Percentiles rank a stretch among this genome's conserved stretches.
These are phyloP conservation scores for Apiotrichum laibachii DNA, from an alignment of 1,284 basidiomycete genomes.

Conservation along the genomic window DNA sequence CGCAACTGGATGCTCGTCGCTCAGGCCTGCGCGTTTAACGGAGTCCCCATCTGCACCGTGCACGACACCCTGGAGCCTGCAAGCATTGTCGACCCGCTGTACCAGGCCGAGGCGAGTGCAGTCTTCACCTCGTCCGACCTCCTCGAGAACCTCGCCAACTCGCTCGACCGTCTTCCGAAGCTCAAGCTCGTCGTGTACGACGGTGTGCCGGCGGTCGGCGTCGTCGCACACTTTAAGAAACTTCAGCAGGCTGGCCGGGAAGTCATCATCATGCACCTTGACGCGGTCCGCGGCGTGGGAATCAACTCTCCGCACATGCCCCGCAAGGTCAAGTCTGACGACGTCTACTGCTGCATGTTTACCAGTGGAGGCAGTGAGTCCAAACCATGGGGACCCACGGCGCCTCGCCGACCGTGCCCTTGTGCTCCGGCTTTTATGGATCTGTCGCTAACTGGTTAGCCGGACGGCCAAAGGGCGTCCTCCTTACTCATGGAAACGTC, in stretches of 20 bases:
- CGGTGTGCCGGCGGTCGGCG: constrained; percentile 60
- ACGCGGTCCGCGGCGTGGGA: constrained; percentile 68
- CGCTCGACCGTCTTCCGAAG: not conserved
- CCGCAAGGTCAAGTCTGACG: constrained; percentile 61
- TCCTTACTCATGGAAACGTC: constrained; percentile 84
- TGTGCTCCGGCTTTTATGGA: not conserved
- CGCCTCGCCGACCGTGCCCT: no score
- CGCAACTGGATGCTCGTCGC: constrained; percentile 85
- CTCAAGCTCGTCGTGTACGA: constrained; percentile 85
- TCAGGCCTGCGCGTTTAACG: constrained; percentile 73
- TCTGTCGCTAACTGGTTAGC: constrained; percentile 28
- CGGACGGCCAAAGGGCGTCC: constrained; percentile 89
- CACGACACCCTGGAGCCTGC: constrained; percentile 93
- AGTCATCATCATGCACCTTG: constrained; percentile 63
- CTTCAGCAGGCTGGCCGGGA: constrained; percentile 35
- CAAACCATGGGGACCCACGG: no score
- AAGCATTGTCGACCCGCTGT: constrained; percentile 65
- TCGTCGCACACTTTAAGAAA: constrained; percentile 57
- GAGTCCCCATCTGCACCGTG: constrained; percentile 83
- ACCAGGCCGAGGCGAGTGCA: constrained; percentile 59
- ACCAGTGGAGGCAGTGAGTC: constrained; percentile 62
- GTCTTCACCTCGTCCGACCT: not conserved
- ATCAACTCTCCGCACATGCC: constrained; percentile 57
- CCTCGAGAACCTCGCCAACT: not conserved
- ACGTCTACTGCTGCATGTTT: constrained; percentile 92